Percentiles rank a stretch among this genome's conserved stretches.
These are phyloP conservation scores for Oenanthe javanica DNA, from an alignment of 140 eudicot genomes.

Conservation along the genomic window DNA sequence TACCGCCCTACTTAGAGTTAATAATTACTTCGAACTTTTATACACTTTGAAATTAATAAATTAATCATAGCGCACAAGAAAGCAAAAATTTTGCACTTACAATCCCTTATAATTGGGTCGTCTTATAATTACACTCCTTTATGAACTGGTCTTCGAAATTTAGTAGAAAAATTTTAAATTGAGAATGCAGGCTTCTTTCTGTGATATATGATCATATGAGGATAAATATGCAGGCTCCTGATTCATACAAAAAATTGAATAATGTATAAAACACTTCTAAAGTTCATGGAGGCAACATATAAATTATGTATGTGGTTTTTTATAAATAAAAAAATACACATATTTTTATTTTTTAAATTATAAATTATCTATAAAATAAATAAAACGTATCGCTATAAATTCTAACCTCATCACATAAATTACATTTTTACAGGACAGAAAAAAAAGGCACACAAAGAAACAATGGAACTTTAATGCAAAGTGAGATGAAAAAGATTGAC, in stretches of 20 bases:
- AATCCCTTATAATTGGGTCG: background rate
- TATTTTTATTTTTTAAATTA: too few relatives aligned
- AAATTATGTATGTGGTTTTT: too few relatives aligned
- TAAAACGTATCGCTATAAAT: too few relatives aligned
- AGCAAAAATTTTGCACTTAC: background rate
- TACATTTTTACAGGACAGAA: background rate
- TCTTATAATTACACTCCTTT: too few relatives aligned
- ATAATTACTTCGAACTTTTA: background rate
- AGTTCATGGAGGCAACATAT: too few relatives aligned
- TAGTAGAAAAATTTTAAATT: too few relatives aligned
- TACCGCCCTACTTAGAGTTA: background rate
- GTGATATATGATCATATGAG: background rate
- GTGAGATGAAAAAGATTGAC: constrained; percentile 10
- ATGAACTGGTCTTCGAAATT: background rate
- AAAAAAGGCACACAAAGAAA: background rate
- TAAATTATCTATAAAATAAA: too few relatives aligned
- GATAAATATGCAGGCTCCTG: too few relatives aligned
- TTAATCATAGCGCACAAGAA: background rate
- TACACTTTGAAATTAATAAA: background rate
- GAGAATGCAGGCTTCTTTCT: background rate
- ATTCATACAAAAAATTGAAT: too few relatives aligned
- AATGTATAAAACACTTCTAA: too few relatives aligned
- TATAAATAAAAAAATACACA: too few relatives aligned
- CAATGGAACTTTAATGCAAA: background rate
- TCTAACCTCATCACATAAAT: too few relatives aligned